Base-by-base conservation (phyloP, 768 basidiomycete species). In the Termitomyces heimii region DNA sequence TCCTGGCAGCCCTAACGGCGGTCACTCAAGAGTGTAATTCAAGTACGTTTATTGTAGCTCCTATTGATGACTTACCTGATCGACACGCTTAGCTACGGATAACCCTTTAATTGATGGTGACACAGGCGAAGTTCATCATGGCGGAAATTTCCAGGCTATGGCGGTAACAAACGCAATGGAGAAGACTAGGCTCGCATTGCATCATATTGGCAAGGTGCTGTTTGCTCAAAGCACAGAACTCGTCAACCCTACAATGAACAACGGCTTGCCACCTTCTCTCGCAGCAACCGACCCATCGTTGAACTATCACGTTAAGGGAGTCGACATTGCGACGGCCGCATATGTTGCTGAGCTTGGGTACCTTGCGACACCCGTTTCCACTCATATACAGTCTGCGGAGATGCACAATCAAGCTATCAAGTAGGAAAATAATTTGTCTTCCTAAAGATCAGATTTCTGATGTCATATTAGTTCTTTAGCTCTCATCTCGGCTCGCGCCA, bases 81-180 rank as follows among this genome's bases (percentile, higher is more conserved):
- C 32, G 55, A 47, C 26, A 43, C 32, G 61, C 59, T n/a, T 59
- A 89, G 86, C 89, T 24, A 92, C 90, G 26, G 90, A 92, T 65
- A 92, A 92, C 66, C 90, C 90, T 12, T 79, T 92, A 40, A 76
- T 91, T 57, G 87, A 91, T 64, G 81, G 82, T 20, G 79, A 85
- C 53, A 82, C 82, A 29, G 82, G 82, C 3, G 68, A 75, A 37
- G 77, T 88, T 14, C 86, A 91, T 66, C 84, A 89, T 60, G 89
- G 88, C 28, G 93, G 92, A 14, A 94, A 94, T 69, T 94, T 95
- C 78, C 92, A 89, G 68, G 88, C 88, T 0, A 89, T 89, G 84
- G 78, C 86, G 13, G 80, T 91, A 44, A 86, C 86, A 13, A 82
- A 71, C 56, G 86, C 89, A 12, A 93, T 94, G 89, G 92, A 94